phyloP scores from a whole-genome alignment of 345 rosid species.

The Syzygium aromaticum region DNA sequence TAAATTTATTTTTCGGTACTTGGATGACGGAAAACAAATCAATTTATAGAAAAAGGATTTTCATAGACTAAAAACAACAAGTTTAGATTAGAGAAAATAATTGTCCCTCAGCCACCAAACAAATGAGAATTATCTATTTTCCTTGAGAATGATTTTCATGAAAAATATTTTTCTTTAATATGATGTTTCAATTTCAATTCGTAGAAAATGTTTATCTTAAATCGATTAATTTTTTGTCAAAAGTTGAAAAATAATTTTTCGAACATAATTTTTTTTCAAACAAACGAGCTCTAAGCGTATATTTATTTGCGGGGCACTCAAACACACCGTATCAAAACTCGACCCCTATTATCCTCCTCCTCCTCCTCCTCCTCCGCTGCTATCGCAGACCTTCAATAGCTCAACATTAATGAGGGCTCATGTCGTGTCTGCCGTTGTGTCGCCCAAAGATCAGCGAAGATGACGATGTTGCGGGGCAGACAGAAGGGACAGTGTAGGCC shows the following conservation, averaged over 20 bases:
- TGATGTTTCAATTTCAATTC: background rate
- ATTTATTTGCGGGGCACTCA: background rate
- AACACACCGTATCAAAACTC: background rate
- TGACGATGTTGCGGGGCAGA: background rate
- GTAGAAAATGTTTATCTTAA: fast-evolving
- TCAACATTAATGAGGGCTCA: background rate
- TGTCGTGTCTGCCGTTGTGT: background rate
- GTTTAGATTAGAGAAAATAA: background rate
- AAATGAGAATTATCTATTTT: background rate
- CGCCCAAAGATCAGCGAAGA: background rate
- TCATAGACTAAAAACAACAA: background rate
- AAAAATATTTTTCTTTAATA: background rate
- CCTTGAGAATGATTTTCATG: fast-evolving
- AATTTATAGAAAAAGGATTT: background rate
- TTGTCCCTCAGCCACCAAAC: background rate
- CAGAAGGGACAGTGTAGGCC: background rate
- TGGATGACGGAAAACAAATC: background rate
- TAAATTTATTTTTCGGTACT: background rate
- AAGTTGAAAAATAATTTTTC: background rate
- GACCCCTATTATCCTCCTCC: background rate
- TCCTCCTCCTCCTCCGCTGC: background rate
- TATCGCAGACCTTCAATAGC: background rate
- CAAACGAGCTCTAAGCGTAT: background rate
- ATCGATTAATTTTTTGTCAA: background rate
- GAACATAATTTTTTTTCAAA: background rate